Base-by-base conservation (phyloP, 148 eudicot species). In the Rhododendron griersonianum region DNA sequence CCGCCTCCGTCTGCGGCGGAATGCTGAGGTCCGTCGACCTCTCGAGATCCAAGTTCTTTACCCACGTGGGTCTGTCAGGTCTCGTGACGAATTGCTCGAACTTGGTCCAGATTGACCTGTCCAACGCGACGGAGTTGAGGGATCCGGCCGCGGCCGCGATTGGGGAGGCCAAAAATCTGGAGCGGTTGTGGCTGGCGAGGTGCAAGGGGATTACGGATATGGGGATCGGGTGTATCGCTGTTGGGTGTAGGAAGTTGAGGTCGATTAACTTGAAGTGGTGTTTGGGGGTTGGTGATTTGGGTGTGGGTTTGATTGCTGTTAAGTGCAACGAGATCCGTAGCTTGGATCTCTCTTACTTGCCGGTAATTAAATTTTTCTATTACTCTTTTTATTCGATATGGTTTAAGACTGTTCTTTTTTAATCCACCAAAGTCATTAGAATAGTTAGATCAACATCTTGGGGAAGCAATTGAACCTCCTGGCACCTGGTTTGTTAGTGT, bases 211-310 rank as follows among this genome's bases (percentile, higher is more conserved):
- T 96, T n/a, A 96, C 97, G 4, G 99, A 96, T 92, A 95, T 96
- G 45, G 99, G 99, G 84, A 92, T 96, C 81, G 98, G 98, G 13
- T 96, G 99, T 94, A 90, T 96, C 81, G 99, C 99, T 14, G 98
- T 96, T 59, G 99, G 99, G 53, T 96, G 99, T 87, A 86, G 82
- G 88, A 96, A 92, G 33, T 85, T 96, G 93, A 95, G 87, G 91
- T 53, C 89, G 79, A 82, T 96, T 76, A 88, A 92, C 77, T 91
- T 96, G 92, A 96, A 92, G 84, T 96, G 98, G 99, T 96, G 98
- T 91, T 86, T 93, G 81, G 97, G 98, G 61, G 88, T 96, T 90
- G 98, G 98, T 25, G 98, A 96, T 92, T 91, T 96, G 45, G 99
- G 99, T 21, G 94, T 96, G 87, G 99, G 87, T 9, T 92, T 96